A percentile compares a stretch with the other conserved stretches of the same genome.
Conservation (phyloP, 352 stramenopile genomes). For the Plasmopara halstedii region DNA sequence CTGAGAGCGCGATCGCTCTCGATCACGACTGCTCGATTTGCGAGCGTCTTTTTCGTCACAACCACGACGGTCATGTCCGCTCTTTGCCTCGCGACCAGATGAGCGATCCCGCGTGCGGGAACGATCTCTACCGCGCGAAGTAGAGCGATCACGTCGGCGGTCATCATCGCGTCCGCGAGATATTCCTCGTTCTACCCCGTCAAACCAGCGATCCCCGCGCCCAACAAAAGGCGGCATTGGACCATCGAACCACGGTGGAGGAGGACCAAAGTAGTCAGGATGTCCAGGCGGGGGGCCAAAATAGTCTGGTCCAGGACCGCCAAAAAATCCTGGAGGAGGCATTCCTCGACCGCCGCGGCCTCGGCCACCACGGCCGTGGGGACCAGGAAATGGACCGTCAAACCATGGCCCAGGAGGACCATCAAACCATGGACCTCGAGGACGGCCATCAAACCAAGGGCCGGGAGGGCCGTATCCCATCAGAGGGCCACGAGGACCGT, state of each 20-base stretch:
- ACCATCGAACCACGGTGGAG: constrained; percentile 64
- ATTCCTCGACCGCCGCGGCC: constrained; percentile 28
- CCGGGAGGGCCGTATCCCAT: constrained; percentile 55
- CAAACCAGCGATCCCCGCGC: constrained; percentile 35
- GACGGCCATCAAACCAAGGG: constrained; percentile 67
- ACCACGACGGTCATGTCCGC: constrained; percentile 26
- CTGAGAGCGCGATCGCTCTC: constrained; percentile 21
- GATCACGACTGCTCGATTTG: constrained; percentile 20
- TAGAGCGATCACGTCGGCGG: constrained; percentile 32
- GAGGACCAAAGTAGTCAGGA: constrained; percentile 70
- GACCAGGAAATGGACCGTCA: constrained; percentile 60
- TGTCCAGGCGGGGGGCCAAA: constrained; percentile 65
- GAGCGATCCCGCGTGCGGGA: constrained; percentile 20
- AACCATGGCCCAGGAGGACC: constrained; percentile 69
- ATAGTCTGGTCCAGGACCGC: constrained; percentile 59
- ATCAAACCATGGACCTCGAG: constrained; percentile 59
- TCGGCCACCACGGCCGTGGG: constrained; percentile 34
- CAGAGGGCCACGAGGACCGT: constrained; percentile 31
- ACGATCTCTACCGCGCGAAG: constrained; percentile 22
- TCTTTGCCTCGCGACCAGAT: constrained; percentile 18
- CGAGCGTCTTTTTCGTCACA: constrained; percentile 26
- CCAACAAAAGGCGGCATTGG: constrained; percentile 40
- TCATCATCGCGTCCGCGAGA: constrained; percentile 35
- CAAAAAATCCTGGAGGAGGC: constrained; percentile 63
- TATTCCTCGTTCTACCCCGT: constrained; percentile 26